Percentiles rank a stretch among this genome's conserved stretches.
Evolutionary conservation across 176 grass and related monocot genomes (phyloP).

Genomic region (Rhynchospora pubera): DNA sequence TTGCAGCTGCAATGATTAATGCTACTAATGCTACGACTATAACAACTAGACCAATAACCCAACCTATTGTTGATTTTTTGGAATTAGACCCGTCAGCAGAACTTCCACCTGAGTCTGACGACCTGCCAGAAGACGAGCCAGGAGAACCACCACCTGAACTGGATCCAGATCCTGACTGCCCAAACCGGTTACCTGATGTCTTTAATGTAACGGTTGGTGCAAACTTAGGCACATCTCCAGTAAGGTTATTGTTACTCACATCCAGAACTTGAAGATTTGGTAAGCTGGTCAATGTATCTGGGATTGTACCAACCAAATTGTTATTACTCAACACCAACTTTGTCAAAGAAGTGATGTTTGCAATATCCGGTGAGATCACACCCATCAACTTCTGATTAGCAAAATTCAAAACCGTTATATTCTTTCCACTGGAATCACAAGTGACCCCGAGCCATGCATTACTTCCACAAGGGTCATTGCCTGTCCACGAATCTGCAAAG

Average conservation of each 20-base stretch:
- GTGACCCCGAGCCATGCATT: constrained; percentile 41
- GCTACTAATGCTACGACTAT: constrained; percentile 39
- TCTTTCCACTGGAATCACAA: constrained; percentile 27
- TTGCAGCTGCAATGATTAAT: constrained; percentile 17
- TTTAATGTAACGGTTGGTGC: constrained; percentile 42
- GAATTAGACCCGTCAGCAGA: constrained; percentile 7
- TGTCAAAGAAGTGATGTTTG: constrained; percentile 53
- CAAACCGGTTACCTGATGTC: constrained; percentile 41
- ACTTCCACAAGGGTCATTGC: constrained; percentile 43
- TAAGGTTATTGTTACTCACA: constrained; percentile 71
- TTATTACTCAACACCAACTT: constrained; percentile 55
- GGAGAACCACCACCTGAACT: constrained; percentile 18
- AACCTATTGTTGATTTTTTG: constrained; percentile 21
- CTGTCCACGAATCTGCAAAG: constrained; percentile 45
- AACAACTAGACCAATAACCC: constrained; percentile 54
- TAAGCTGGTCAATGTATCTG: constrained; percentile 45
- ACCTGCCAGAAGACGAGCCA: constrained; percentile 5
- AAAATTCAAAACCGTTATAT: constrained; percentile 45
- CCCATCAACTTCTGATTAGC: constrained; percentile 48
- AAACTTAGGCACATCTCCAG: constrained; percentile 58
- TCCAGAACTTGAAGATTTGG: constrained; percentile 39
- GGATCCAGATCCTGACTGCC: constrained; percentile 33
- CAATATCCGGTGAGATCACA: constrained; percentile 55
- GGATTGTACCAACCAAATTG: constrained; percentile 48
- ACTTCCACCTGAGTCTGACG: constrained; percentile 20